Base-by-base conservation (phyloP, 2,329 filamentous ascomycete species). In the Fusarium sp. region DNA sequence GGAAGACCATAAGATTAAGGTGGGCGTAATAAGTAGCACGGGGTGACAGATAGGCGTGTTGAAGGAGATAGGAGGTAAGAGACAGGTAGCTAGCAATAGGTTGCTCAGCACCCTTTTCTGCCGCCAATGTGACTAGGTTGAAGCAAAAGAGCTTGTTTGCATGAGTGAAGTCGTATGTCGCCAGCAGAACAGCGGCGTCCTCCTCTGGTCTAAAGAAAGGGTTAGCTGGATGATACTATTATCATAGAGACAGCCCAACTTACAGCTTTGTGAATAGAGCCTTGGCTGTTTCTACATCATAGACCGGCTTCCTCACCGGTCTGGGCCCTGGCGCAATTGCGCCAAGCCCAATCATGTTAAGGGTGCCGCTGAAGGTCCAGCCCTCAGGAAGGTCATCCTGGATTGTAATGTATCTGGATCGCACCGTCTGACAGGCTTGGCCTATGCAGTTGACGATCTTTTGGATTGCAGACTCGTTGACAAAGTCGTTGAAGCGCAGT, bases 111-210 rank as follows among this genome's bases (percentile, higher is more conserved):
- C 86, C 88, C 72, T 91, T 91, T 51, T 90, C 89, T 1, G 90
- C 81, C 7, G 67, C 57, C 54, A 87, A 78, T 3, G 89, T 91
- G 54, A 97, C 89, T 44, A 99, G 82, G 73, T 92, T 95, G 78
- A 93, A 92, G 79, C 94, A 95, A 80, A 99, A 98, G 9, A 98
- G 86, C 81, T 98, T 98, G 83, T 98, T 99, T 36, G 95, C 92
- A 77, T 97, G 92, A 4, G 91, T 90, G 78, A 98, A 98, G 78
- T 98, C 96, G 78, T 98, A 99, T 0, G 94, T 91, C 1, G 94
- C 91, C 36, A 99, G 86, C 5, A 98, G 82, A 3, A 97, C 86
- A 6, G 95, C 91, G 15, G 94, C 92, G 78, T 95, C 91, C 62
- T 91, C 88, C 3, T 91, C 90, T 1, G 96, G 96, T 71, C 94